Evolutionary conservation across 306 rosid species (phyloP), one percentile per base, ranked within the genome.

Genomic region (Rubus idaeus): DNA sequence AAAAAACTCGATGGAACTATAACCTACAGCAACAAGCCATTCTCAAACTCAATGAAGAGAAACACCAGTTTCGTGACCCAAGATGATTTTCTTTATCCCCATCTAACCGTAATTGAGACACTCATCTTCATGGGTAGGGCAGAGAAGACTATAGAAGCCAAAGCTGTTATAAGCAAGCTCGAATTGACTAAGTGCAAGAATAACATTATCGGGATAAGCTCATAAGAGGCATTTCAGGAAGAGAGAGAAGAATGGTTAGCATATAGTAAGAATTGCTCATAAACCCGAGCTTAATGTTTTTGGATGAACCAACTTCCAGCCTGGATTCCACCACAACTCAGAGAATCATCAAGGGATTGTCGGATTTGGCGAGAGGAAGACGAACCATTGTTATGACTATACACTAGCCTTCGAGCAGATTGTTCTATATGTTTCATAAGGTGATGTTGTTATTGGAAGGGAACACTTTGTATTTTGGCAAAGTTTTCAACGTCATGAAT

Each of bases 251-350:
- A 71, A 89, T 94, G 80, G 94, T 93, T 55, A 93, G 96, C 46
- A 87, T 93, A 65, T 96, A 93, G 6, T 94, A 93, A 68, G 96
- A 90, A 75, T 70, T 93, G 84, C 86, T 93, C 10, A 80, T 89
- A 45, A 89, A 93, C 58, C 98, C 98, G 1, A 88, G 91, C 50
- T 77, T 93, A 76, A 78, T 93, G 77, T 77, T 93, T 35, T 70
- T 93, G 58, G 98, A 93, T 60, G 98, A 93, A 60, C 98, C 98
- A 0, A 90, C 96, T 0, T 93, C 98, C 0, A 94, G 96, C 2
- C 85, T 93, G 0, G 96, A 90, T 57, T 93, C 97, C 2, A 93
- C 96, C 9, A 90, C 89, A 3, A 90, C 97, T 8, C 91, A 90
- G 10, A 84, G 78, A 20, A 90, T 87, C 75, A 89, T 93, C 6